Evolutionary conservation across 169 alveolate species (phyloP), one percentile per base, ranked within the genome.

Genomic region (Plasmodium berghei): DNA sequence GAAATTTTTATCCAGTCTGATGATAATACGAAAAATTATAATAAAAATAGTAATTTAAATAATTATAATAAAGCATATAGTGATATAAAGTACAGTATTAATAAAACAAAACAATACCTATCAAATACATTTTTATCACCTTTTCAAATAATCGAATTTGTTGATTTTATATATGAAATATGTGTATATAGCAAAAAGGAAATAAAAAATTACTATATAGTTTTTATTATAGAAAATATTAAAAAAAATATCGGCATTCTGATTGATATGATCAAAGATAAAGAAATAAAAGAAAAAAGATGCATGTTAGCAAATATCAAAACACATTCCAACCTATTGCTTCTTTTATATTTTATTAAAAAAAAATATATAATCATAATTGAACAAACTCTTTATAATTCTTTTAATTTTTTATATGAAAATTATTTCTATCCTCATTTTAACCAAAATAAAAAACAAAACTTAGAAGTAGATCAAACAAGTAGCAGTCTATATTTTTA

Each of bases 161-260:
- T 77, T 49, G 89, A 77, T 58, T 12, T 77, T 18, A 77, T 77
- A 63, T 77, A 77, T 59, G 89, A 77, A 77, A 40, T 77, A 46
- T 77, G 89, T 18, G 55, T 77, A 64, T 77, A 77, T 64, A 64
- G 89, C 58, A 77, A 77, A 77, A 77, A 64, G 72, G 89, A 77
- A 63, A 63, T 77, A 64, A 77, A 42, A 77, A 46, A 77, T 77
- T 77, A 77, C 40, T 77, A 77, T 40, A 67, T 52, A 18, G 26
- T 63, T 46, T 77, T 63, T 58, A 77, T 77, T 28, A 16, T 77
- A 0, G 89, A 77, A 77, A 77, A 77, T 77, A 18, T 77, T 9
- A 77, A 49, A 70, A 77, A 77, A 24, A 77, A 45, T 24, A 56
- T 77, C 55, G 18, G 16, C 10, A 9, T 22, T 56, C 28, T 56